Evolutionary conservation across 2,329 filamentous ascomycete species (phyloP).

Genomic region (Gliomastix tumulicola): DNA sequence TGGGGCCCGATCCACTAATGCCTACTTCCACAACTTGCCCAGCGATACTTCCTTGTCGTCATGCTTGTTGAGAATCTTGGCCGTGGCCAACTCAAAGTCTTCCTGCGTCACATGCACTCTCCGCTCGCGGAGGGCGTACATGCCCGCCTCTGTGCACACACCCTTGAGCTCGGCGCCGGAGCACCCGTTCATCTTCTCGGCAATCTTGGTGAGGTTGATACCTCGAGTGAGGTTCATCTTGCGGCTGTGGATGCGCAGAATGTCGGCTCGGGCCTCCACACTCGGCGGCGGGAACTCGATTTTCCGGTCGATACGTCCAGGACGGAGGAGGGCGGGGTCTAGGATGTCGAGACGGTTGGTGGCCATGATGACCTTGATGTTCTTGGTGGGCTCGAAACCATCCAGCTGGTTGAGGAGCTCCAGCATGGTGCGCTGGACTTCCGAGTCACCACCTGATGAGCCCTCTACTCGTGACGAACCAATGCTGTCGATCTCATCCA

Average conservation of each 20-base stretch:
- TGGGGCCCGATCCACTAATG: too few relatives aligned
- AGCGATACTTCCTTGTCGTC: slow-evolving; percentile 95
- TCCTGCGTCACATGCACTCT: slow-evolving; percentile 98
- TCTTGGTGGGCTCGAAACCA: slow-evolving; percentile 98
- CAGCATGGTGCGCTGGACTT: slow-evolving; percentile 98
- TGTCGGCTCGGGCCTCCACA: slow-evolving; percentile 93
- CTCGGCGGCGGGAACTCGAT: slow-evolving; percentile 98
- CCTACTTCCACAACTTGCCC: slow-evolving; percentile 69
- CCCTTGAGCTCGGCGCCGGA: slow-evolving; percentile 97
- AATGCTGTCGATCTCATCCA: slow-evolving; percentile 99
- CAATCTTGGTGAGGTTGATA: slow-evolving; percentile 97
- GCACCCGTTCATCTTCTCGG: slow-evolving; percentile 99
- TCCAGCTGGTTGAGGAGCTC: slow-evolving; percentile 97
- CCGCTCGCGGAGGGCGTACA: slow-evolving; percentile 93
- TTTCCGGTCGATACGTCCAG: slow-evolving; percentile 97
- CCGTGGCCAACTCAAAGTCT: slow-evolving; percentile 96
- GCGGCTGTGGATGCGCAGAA: slow-evolving; percentile 92
- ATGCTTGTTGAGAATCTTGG: slow-evolving; percentile 99
- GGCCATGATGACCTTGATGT: slow-evolving; percentile 99
- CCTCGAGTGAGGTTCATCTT: slow-evolving; percentile 98
- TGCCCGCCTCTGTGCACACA: slow-evolving; percentile 96
- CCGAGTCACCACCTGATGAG: slow-evolving; percentile 89
- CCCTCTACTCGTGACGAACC: slow-evolving; percentile 95
- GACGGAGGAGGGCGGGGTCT: slow-evolving; percentile 86
- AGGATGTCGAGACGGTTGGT: slow-evolving; percentile 97